phyloP scores from a whole-genome alignment of 2,329 filamentous ascomycete genomes.

The Nothomitra cinnamomea region DNA sequence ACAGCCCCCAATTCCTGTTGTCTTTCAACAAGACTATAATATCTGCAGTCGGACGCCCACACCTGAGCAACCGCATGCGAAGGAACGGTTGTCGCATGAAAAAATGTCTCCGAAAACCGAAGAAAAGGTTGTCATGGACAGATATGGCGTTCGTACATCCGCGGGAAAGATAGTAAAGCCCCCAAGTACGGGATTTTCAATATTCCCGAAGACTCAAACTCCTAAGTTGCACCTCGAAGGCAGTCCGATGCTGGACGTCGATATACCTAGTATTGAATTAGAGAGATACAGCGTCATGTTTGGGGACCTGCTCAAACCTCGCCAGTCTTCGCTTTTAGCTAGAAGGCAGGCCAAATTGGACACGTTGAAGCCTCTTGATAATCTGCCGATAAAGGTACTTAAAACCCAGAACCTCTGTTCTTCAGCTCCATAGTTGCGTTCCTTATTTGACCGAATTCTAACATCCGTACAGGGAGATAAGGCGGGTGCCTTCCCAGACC shows the following conservation, averaged over 20 bases:
- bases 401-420: not conserved
- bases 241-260: constrained; percentile 40
- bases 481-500: not conserved
- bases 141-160: not conserved
- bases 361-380: constrained; percentile 36
- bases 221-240: not conserved
- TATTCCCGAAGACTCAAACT: not conserved
- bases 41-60: not conserved
- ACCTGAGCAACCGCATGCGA: not conserved
- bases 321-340: constrained; percentile 27
- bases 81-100: not conserved
- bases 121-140: not conserved
- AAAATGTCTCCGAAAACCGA: not conserved
- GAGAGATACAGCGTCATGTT: constrained; percentile 96
- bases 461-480: not conserved
- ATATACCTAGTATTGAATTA: constrained; percentile 65
- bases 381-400: constrained; percentile 21
- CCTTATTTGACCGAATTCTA: not conserved
- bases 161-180: not conserved
- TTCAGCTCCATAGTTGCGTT: not conserved
- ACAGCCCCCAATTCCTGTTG: constrained; percentile 1
- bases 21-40: not conserved
- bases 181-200: not conserved
- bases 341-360: constrained; percentile 42
- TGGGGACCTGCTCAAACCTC: constrained; percentile 45